Percentiles rank a stretch among this genome's conserved stretches.
Evolutionary conservation across 1,139 yeast genomes (phyloP).

Genomic region (Blastobotrys arbuscula): DNA sequence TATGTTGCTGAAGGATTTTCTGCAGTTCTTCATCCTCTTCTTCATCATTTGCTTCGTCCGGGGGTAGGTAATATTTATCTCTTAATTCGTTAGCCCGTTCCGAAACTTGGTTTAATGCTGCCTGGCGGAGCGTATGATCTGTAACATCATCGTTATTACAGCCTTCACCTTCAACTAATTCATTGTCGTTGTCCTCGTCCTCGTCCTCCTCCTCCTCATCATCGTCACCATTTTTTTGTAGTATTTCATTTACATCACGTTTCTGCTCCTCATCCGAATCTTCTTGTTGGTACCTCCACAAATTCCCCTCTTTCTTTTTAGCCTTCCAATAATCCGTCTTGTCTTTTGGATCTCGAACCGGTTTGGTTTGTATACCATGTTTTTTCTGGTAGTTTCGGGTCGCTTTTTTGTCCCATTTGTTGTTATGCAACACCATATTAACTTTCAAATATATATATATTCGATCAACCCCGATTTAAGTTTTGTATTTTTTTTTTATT

Average conservation of each 20-base stretch:
- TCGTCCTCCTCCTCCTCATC: slow-evolving; percentile 4
- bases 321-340: slow-evolving; percentile 11
- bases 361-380: slow-evolving; percentile 21
- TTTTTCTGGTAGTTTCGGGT: slow-evolving; percentile 23
- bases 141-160: slow-evolving; percentile 5
- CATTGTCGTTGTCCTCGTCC: slow-evolving; percentile 6
- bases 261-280: slow-evolving; percentile 5
- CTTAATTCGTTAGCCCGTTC: not conserved
- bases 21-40: slow-evolving; percentile 11
- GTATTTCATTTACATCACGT: slow-evolving; percentile 8
- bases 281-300: slow-evolving; percentile 13
- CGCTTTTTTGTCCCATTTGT: slow-evolving; percentile 29
- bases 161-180: not conserved
- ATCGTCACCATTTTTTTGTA: not conserved
- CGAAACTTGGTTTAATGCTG: slow-evolving; percentile 7
- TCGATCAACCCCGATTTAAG: no score
- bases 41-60: slow-evolving; percentile 8
- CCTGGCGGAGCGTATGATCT: slow-evolving; percentile 10
- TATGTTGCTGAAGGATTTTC: slow-evolving; percentile 1
- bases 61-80: slow-evolving; percentile 8
- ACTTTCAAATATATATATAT: no score
- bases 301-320: slow-evolving; percentile 10
- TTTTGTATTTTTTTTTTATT: no score
- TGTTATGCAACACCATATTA: slow-evolving; percentile 30
- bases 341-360: slow-evolving; percentile 2